Percentiles rank a stretch among this genome's conserved stretches.
phyloP scores from a whole-genome alignment of 164 flowering plant genomes.

The Akebia trifoliata region DNA sequence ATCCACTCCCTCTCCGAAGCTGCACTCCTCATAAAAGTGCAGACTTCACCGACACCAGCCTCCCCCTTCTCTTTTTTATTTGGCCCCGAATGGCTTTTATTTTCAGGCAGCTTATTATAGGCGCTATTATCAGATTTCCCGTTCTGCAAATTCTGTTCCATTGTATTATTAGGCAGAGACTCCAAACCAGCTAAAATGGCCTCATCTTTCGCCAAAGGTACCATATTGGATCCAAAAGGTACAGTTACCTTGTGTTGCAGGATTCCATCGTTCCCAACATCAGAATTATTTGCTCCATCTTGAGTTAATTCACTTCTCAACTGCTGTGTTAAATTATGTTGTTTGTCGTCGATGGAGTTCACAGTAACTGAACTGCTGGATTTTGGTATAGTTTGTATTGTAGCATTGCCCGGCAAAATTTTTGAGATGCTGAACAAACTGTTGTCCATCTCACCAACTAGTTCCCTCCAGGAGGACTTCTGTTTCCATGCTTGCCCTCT shows the following conservation, averaged over 20 bases:
- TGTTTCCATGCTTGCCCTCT: constrained; percentile 49
- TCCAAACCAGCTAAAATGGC: constrained; percentile 5
- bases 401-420: constrained; percentile 32
- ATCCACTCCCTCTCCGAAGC: constrained; percentile 69
- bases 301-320: constrained; percentile 4
- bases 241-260: constrained; percentile 1
- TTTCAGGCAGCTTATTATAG: neutral
- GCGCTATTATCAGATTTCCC: constrained; percentile 9
- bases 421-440: constrained; percentile 59
- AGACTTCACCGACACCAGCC: constrained; percentile 31
- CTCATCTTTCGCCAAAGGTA: constrained; percentile 5
- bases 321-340: constrained; percentile 4
- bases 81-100: constrained; percentile 6
- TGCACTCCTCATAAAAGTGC: constrained; percentile 63
- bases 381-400: constrained; percentile 18
- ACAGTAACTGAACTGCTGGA: constrained; percentile 5
- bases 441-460: constrained; percentile 34
- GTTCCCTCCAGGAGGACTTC: constrained; percentile 62
- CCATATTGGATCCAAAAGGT: constrained; percentile 1
- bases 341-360: neutral
- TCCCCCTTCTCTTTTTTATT: constrained; percentile 10
- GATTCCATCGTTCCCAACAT: constrained; percentile 8
- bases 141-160: constrained; percentile 4
- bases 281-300: too few species aligned
- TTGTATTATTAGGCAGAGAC: neutral